These are phyloP conservation scores for Begonia fuchsioides DNA, from an alignment of 306 rosid species.

Conservation along the genomic window DNA sequence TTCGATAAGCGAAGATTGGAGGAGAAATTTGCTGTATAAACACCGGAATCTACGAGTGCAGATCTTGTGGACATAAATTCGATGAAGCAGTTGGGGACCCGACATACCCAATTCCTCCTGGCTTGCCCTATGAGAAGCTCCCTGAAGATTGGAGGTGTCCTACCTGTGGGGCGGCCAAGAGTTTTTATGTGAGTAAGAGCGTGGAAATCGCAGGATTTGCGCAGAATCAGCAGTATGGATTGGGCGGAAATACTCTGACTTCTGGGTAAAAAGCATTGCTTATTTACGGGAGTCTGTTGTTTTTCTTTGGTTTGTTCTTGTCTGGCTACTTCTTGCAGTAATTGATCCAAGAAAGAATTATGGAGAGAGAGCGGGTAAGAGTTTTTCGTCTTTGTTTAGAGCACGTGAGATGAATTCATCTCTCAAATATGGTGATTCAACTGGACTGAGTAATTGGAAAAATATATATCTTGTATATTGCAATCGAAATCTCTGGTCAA, in stretches of 20 bases:
- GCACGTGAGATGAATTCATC: not conserved
- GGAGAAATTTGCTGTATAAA: slow-evolving; percentile 83
- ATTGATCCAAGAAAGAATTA: slow-evolving; percentile 1
- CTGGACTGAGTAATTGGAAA: slow-evolving; percentile 9
- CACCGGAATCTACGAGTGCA: slow-evolving; percentile 83
- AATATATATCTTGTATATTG: not conserved
- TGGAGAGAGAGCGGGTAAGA: not conserved
- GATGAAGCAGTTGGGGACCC: slow-evolving; percentile 83
- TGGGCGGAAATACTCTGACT: slow-evolving; percentile 78
- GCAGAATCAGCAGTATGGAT: slow-evolving; percentile 84
- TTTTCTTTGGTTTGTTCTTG: slow-evolving; percentile 65
- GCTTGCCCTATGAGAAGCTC: slow-evolving; percentile 55
- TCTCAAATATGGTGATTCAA: slow-evolving; percentile 1
- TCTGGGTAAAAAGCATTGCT: slow-evolving; percentile 81
- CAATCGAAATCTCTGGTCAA: too few relatives aligned
- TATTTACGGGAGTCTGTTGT: slow-evolving; percentile 61
- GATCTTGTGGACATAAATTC: slow-evolving; percentile 83
- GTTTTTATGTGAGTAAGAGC: slow-evolving; percentile 77
- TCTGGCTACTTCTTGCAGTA: slow-evolving; percentile 85
- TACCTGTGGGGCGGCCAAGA: slow-evolving; percentile 83
- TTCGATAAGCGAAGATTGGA: slow-evolving; percentile 55
- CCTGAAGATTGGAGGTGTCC: slow-evolving; percentile 96
- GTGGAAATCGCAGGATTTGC: slow-evolving; percentile 93
- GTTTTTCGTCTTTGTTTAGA: too few relatives aligned
- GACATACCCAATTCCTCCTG: slow-evolving; percentile 73